Base-by-base conservation (phyloP, 1,139 yeast genomes). In the Lodderomyces elongisporus region DNA sequence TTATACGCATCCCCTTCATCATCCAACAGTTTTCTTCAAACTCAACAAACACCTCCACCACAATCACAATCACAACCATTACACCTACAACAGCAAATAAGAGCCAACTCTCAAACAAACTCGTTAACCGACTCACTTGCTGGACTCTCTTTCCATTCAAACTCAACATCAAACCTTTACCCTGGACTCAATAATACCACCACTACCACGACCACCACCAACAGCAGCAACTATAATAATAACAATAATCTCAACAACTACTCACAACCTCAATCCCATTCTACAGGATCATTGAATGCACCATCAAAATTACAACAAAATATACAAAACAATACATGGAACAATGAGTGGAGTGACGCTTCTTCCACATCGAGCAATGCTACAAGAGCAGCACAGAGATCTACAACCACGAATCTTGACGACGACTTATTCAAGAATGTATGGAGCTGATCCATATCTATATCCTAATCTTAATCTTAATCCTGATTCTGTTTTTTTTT, bases 1-100 rank as follows among this genome's bases (percentile, higher is more conserved):
- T 70, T 91, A 38, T 91, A 91, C 54, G 82, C 96, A 2, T 73
- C 85, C 2, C 85, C 91, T 10, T 59, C 70, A 2, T 60, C 70
- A 1, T 50, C 54, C n/a, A 52, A 62, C 17, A 57, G 66, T 31
- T 59, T 62, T 37, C 38, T 54, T 23, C 62, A 57, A 35, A 41
- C 38, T 31, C 34, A 31, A 14, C 60, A 54, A 12, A 58, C 44
- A 33, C 48, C 43, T 31, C 43, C 33, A 18, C 22, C 22, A 18
- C 22, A 7, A 18, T 10, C 22, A 18, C 22, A 18, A n/a, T n/a
- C n/a, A n/a, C n/a, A n/a, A n/a, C n/a, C n/a, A n/a, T n/a, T n/a
- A 18, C 22, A 18, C 7, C 22, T 10, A 14, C 41, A 26, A 27
- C 42, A 42, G 23, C 30, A 34, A 31, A 24, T 27, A 20, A 26